Evolutionary conservation across 164 flowering plant genomes (phyloP), one percentile per base, ranked within the genome.

Genomic region (Warburgia ugandensis): DNA sequence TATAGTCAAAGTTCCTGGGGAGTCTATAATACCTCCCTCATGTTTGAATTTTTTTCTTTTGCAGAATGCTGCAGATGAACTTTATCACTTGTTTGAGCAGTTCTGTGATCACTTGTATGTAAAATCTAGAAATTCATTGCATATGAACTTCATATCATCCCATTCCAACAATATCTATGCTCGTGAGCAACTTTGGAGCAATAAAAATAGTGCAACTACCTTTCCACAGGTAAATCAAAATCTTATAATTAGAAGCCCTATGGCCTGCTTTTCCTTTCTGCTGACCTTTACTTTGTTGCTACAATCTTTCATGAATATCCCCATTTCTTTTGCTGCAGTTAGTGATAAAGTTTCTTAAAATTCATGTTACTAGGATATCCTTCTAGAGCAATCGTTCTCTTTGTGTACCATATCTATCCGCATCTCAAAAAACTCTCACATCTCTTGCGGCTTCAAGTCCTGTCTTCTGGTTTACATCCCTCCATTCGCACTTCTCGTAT

Each of bases 161-260:
- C 96, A 86, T 65, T 82, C 99, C 51, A 94, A 94, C 57, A 94
- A 79, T 52, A 54, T 88, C 52, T 77, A 86, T 68, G 86, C 90
- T 52, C 77, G 64, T 47, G 97, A 94, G 63, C 99, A 80, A 63
- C 69, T 94, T 32, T 71, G 68, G 64, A 48, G 54, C 62, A 68
- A 68, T 27, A 82, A 78, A 69, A 77, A 58, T 51, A 94, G 83
- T 71, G 73, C 86, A 40, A 75, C 53, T 60, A 79, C 66, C 68
- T 70, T 70, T 56, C 56, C 80, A 17, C 94, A 71, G 91, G 99
- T 86, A 71, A 51, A 26, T 52, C 38, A 37, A 37, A 37, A 1
- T 20, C 16, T 14, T 42, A 3, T 42, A 16, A 42, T 20, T 22
- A 20, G 45, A 16, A 16, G 50, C 21, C 7, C 12, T 29, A 48